Evolutionary conservation across 2,329 filamentous ascomycete species (phyloP).

Genomic region (Malbranchea zuffiana): DNA sequence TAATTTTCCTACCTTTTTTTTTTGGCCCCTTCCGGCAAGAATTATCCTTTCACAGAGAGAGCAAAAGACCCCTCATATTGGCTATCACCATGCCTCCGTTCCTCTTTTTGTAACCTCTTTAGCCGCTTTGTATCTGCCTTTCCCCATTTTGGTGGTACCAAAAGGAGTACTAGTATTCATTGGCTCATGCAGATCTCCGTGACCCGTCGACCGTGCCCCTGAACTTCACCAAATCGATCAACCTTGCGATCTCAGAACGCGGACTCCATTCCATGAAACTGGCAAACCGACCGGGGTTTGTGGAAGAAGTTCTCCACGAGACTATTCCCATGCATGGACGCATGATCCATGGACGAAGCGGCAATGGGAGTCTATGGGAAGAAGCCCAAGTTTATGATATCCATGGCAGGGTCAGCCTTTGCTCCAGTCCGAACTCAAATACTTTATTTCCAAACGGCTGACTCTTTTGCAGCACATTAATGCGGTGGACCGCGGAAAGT

Average conservation of each 20-base stretch:
- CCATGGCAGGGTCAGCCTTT: slow-evolving; percentile 59
- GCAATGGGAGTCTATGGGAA: slow-evolving; percentile 58
- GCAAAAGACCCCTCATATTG: too few relatives aligned
- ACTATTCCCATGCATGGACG: slow-evolving; percentile 91
- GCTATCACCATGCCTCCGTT: too few relatives aligned
- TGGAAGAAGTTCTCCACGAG: slow-evolving; percentile 61
- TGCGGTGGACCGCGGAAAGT: slow-evolving; percentile 69
- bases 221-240: slow-evolving; percentile 98
- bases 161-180: too few relatives aligned
- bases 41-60: too few relatives aligned
- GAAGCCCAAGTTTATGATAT: slow-evolving; percentile 82
- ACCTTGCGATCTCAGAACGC: slow-evolving; percentile 83
- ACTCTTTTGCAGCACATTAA: slow-evolving; percentile 54
- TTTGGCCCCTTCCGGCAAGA: too few relatives aligned
- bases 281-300: slow-evolving; percentile 54
- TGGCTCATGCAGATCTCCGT: slow-evolving; percentile 58
- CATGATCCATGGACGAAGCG: slow-evolving; percentile 75
- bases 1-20: background rate
- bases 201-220: slow-evolving; percentile 71
- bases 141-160: background rate
- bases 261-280: slow-evolving; percentile 79
- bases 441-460: slow-evolving; percentile 3
- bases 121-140: background rate
- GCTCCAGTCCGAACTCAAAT: background rate
- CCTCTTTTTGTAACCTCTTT: too few relatives aligned